Conservation (phyloP, 306 rosid species). For the Acacia confusa region DNA sequence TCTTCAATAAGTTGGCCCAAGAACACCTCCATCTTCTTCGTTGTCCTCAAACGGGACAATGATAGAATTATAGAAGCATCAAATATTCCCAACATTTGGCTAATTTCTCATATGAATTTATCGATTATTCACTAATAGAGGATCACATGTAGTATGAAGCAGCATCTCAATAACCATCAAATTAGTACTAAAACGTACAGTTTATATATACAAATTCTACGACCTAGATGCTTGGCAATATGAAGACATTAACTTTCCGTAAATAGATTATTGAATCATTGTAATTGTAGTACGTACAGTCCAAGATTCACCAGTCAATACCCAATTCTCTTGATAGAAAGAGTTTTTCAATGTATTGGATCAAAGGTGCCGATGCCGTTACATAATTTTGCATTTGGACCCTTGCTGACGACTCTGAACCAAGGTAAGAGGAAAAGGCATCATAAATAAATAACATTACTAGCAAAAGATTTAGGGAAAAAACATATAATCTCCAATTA, state of each 20-base stretch:
- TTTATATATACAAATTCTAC: constrained; percentile 20
- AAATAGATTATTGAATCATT: constrained; percentile 19
- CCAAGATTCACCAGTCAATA: constrained; percentile 68
- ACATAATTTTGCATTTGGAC: constrained; percentile 72
- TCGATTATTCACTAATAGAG: background rate
- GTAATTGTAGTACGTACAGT: constrained; percentile 25
- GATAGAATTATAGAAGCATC: background rate
- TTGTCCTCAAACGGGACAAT: background rate
- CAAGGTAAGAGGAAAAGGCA: constrained; percentile 13
- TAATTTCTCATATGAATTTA: background rate
- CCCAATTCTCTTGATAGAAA: constrained; percentile 78
- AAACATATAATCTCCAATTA: background rate
- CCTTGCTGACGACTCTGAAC: constrained; percentile 71
- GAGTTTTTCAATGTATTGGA: constrained; percentile 73
- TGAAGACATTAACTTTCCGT: constrained; percentile 11
- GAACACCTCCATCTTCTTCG: background rate
- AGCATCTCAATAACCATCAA: background rate
- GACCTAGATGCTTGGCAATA: constrained; percentile 1
- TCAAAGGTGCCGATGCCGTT: constrained; percentile 59
- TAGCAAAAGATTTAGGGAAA: background rate
- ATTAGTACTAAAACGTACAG: background rate
- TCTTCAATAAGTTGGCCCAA: background rate
- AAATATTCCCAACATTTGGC: background rate
- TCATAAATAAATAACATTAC: constrained; percentile 23
- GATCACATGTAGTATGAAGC: background rate